phyloP scores from a whole-genome alignment of 2,329 filamentous ascomycete species.

The Chaetomiaceae sp. region DNA sequence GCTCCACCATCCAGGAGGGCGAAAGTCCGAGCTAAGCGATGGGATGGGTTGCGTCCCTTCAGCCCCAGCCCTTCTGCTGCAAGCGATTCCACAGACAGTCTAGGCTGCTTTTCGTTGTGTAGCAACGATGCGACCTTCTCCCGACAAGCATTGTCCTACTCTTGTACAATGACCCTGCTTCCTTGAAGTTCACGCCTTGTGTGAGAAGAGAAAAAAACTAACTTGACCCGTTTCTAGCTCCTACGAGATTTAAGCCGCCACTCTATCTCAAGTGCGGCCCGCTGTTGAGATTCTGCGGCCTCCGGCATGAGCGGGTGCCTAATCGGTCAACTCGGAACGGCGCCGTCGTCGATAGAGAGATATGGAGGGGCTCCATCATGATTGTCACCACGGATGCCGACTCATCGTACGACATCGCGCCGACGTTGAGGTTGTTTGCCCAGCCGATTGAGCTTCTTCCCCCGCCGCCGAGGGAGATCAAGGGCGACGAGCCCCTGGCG shows the following conservation, averaged over 20 bases:
- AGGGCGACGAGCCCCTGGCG: constrained; percentile 59
- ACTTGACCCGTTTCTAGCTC: constrained; percentile 31
- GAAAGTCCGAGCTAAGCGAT: constrained; percentile 16
- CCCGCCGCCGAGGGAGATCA: constrained; percentile 67
- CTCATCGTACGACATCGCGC: constrained; percentile 76
- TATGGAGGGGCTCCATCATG: constrained; percentile 93
- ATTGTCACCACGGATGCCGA: constrained; percentile 84
- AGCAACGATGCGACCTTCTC: constrained; percentile 19
- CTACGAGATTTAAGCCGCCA: constrained; percentile 74
- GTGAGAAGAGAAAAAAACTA: constrained; percentile 8
- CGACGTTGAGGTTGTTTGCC: constrained; percentile 77
- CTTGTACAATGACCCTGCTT: constrained; percentile 20
- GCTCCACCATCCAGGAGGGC: constrained; percentile 8
- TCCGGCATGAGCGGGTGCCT: constrained; percentile 58
- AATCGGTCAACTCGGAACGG: constrained; percentile 36
- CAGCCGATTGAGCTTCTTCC: constrained; percentile 80
- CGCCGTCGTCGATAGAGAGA: constrained; percentile 56
- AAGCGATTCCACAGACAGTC: constrained; percentile 20
- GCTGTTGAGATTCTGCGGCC: constrained; percentile 81
- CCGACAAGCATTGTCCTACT: constrained; percentile 15
- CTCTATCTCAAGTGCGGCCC: constrained; percentile 88
- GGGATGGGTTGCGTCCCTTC: constrained; percentile 22
- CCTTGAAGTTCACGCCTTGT: constrained; percentile 14
- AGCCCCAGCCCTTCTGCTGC: constrained; percentile 19
- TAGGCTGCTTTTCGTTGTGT: constrained; percentile 20